Conservation (phyloP, 148 eudicot genomes). For the Spergularia marina region DNA sequence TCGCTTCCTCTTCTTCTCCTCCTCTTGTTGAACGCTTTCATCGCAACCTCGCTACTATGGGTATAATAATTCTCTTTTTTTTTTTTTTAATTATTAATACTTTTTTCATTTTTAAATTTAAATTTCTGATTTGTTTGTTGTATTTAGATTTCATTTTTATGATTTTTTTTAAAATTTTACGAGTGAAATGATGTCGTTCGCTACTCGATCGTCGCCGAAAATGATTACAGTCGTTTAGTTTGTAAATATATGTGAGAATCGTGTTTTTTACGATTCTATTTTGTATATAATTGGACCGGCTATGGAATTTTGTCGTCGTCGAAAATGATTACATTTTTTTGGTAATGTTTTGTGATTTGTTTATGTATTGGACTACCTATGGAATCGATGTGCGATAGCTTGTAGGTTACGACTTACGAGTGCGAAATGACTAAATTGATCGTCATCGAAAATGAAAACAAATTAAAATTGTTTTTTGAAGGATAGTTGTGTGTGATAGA, state of each 20-base stretch:
- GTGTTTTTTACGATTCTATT: no score
- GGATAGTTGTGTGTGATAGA: background rate
- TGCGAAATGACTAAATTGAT: background rate
- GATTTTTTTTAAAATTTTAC: background rate
- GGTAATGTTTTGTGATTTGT: background rate
- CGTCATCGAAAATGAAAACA: no score
- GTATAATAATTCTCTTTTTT: constrained; percentile 44
- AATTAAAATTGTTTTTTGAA: background rate
- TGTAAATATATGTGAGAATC: background rate
- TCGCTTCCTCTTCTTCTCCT: constrained; percentile 38
- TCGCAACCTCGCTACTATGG: constrained; percentile 74
- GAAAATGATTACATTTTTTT: no score
- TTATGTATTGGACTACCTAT: background rate
- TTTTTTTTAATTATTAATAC: no score
- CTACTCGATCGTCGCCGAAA: background rate
- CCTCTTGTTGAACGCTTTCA: constrained; percentile 60
- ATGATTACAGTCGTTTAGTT: background rate
- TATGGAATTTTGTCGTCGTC: no score
- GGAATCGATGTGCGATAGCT: no score
- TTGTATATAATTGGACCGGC: no score
- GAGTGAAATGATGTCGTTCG: background rate
- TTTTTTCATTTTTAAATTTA: no score
- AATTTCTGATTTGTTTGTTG: no score
- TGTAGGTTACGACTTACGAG: background rate
- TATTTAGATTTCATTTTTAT: background rate